These are phyloP conservation scores for Aethionema arabicum DNA, from an alignment of 345 rosid genomes.

Conservation along the genomic window DNA sequence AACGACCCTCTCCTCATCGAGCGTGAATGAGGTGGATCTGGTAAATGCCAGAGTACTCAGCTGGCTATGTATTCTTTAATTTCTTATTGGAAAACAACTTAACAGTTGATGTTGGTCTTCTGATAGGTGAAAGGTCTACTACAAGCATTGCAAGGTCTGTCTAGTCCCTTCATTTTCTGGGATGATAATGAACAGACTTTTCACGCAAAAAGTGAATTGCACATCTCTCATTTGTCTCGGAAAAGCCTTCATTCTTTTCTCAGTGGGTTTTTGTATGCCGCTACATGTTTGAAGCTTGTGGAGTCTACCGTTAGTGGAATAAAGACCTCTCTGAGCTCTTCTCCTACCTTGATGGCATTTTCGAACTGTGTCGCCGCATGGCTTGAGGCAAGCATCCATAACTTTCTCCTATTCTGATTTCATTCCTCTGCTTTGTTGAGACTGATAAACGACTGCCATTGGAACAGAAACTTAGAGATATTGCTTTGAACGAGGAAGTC, in stretches of 20 bases:
- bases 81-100: background rate
- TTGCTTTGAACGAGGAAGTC: conserved; percentile 83
- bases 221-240: conserved; percentile 68
- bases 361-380: conserved; percentile 61
- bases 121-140: conserved; percentile 58
- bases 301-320: conserved; percentile 46
- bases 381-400: conserved; percentile 54
- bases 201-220: conserved; percentile 48
- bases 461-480: conserved; percentile 61
- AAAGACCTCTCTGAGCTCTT: conserved; percentile 32
- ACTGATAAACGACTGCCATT: conserved; percentile 29
- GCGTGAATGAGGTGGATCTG: conserved; percentile 60
- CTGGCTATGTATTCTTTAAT: background rate
- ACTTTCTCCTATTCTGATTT: background rate
- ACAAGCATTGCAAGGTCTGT: conserved; percentile 78
- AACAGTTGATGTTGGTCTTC: background rate
- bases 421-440: conserved; percentile 9
- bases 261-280: conserved; percentile 59
- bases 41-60: conserved; percentile 32
- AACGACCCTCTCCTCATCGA: conserved; percentile 27
- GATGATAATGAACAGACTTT: conserved; percentile 47
- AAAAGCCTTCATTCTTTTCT: conserved; percentile 60
- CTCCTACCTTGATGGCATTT: conserved; percentile 77
- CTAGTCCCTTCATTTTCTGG: conserved; percentile 64
- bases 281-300: conserved; percentile 77